A percentile compares a stretch with the other conserved stretches of the same genome.
Conservation (phyloP, 2,329 filamentous ascomycete species). For the Seiridium cupressi region DNA sequence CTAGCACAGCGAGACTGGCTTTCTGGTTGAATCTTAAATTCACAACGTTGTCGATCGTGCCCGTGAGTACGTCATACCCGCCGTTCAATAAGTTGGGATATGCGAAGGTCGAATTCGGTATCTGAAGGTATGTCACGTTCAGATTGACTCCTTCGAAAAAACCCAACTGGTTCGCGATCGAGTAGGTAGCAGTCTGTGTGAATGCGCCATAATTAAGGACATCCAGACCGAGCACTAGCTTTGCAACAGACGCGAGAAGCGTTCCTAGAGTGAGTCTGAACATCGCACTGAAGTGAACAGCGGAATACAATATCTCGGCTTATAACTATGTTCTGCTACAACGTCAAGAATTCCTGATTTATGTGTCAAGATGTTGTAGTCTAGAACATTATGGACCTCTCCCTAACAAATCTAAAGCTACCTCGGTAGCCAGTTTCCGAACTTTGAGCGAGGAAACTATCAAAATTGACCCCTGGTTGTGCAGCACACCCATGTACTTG, state of each 20-base stretch:
- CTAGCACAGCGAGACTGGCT: not conserved
- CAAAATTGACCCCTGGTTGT: too few relatives aligned
- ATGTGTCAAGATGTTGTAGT: too few relatives aligned
- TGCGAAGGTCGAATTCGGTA: conserved; percentile 2
- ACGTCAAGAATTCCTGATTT: too few relatives aligned
- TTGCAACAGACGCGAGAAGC: not conserved
- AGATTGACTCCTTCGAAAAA: not conserved
- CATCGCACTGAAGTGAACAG: not conserved
- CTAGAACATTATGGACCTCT: too few relatives aligned
- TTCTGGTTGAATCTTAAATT: conserved; percentile 2
- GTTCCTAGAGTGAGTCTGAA: not conserved
- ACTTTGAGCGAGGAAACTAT: too few relatives aligned
- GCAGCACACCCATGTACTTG: too few relatives aligned
- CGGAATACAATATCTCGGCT: too few relatives aligned
- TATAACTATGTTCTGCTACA: too few relatives aligned
- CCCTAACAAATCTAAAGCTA: too few relatives aligned
- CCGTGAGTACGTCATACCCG: not conserved
- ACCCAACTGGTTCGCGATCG: conserved; percentile 4
- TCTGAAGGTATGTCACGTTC: not conserved
- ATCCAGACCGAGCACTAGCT: not conserved
- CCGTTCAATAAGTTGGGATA: not conserved
- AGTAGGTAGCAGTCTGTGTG: not conserved
- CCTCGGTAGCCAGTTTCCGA: too few relatives aligned
- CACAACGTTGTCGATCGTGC: conserved; percentile 2
- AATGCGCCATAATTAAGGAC: not conserved